Base-by-base conservation (phyloP, 345 rosid species). In the Eucalyptus marginata region DNA sequence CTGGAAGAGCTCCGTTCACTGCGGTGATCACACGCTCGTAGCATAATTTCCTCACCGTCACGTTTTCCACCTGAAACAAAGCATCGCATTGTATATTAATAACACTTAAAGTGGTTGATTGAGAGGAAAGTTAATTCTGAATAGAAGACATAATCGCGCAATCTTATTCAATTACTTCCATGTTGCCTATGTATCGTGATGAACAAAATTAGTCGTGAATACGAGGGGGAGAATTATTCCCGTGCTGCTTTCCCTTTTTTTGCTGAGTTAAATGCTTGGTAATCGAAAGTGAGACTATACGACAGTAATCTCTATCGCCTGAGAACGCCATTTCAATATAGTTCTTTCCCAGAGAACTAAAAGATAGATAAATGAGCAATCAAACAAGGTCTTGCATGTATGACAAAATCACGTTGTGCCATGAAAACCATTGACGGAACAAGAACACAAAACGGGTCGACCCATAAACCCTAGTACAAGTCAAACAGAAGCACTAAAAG, bases 1-100 rank as follows among this genome's bases (percentile, higher is more conserved):
- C 99, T 3, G 99, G 99, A 12, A 96, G 85, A 85, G 93, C 92
- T 86, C 94, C 97, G 90, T 97, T 96, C 87, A 96, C 98, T 7
- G 94, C 97, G 22, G 98, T 94, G 86, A 96, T 87, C 89, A 93
- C 93, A 90, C 91, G 97, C 88, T 89, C 87, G 20, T 83, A 88
- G 93, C 99, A 96, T 43, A 97, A 89, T 89, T 94, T 92, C 27
- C 71, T 87, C 29, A 95, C 88, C 7, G 95, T 94, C 25, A 92
- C 91, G 88, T 95, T 95, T 94, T 94, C 80, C 88, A 97, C 98
- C 99, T 97, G 95, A n/a, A 88, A 49, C 12, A 22, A 43, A 24
- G 31, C 7, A 81, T n/a, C 5, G 36, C 36, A 7, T 50, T n/a
- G 13, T 20, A 43, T 13, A 11, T 56, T 56, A 24, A 22, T 56